phyloP scores from a whole-genome alignment of 441 rosid species.

The Adansonia rubrostipa region DNA sequence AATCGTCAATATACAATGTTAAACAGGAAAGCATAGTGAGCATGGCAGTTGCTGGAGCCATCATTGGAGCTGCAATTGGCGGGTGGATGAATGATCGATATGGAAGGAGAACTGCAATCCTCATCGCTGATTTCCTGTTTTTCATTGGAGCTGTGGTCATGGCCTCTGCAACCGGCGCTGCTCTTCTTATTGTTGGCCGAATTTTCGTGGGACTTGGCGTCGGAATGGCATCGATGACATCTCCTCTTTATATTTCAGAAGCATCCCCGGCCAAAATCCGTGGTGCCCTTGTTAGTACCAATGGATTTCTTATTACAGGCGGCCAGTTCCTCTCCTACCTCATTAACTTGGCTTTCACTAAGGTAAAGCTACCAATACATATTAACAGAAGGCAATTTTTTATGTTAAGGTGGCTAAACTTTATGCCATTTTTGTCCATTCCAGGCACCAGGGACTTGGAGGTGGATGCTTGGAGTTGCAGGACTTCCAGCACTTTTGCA shows the following conservation, averaged over 20 bases:
- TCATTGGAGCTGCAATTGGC: slow-evolving; percentile 76
- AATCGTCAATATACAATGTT: neutral
- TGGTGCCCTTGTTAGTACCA: slow-evolving; percentile 86
- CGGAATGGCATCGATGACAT: slow-evolving; percentile 92
- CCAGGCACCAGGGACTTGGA: slow-evolving; percentile 75
- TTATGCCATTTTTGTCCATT: neutral
- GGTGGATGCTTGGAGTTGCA: slow-evolving; percentile 95
- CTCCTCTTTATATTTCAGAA: slow-evolving; percentile 90
- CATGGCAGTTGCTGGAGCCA: slow-evolving; percentile 91
- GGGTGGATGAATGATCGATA: slow-evolving; percentile 75
- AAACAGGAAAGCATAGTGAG: slow-evolving; percentile 84
- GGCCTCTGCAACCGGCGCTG: slow-evolving; percentile 73
- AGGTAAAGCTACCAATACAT: slow-evolving; percentile 33
- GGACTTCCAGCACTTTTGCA: slow-evolving; percentile 78
- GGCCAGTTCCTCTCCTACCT: slow-evolving; percentile 85
- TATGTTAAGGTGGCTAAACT: neutral
- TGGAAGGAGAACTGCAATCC: slow-evolving; percentile 63
- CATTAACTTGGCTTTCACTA: slow-evolving; percentile 76
- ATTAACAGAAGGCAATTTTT: neutral
- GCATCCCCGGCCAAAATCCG: slow-evolving; percentile 85
- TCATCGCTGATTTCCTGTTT: slow-evolving; percentile 74
- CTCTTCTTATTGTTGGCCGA: slow-evolving; percentile 66
- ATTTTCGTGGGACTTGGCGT: slow-evolving; percentile 82
- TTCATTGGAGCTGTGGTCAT: slow-evolving; percentile 68
- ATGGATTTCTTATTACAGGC: slow-evolving; percentile 77